Base-by-base conservation (phyloP, 805 yeast species). In the Cyberlindnera mrakii region DNA sequence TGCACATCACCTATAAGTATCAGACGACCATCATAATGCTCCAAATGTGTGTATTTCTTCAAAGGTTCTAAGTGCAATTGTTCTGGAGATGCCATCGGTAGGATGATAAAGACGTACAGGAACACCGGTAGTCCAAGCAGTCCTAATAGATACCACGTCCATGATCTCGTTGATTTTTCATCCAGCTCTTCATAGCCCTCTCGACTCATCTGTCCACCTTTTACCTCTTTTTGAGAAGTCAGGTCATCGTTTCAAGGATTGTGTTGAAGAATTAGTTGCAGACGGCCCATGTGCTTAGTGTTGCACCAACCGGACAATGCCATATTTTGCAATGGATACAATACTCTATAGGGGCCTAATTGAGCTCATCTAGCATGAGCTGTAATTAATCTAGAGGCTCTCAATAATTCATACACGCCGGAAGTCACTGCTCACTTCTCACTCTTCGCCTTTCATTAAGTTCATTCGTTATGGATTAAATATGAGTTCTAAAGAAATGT, bases 1-100 rank as follows among this genome's bases (percentile, higher is more conserved):
- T 90, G 98, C 18, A 90, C 77, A 60, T 90, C 98, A 4, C 98
- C 97, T 20, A 90, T 70, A 37, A 88, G 57, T 4, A 91, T 70
- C 14, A 85, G 56, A 46, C 95, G 68, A 13, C 39, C 45, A 23
- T 40, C 40, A 3, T 17, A 14, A 6, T 5, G 36, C 13, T 31
- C 5, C 25, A 36, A 13, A 15, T 35, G 39, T 17, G 39, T 39
- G 14, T 29, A 44, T 40, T 42, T 42, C 6, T 15, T 6, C 16
- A 44, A 30, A 7, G 37, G 44, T 3, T 19, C 41, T 30, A 44
- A 40, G 23, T 30, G 30, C 14, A 43, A 34, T 16, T 40, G 43
- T 9, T 41, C 48, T 5, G 52, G 50, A 3, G 43, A 16, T 33
- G 44, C 30, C 36, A 43, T 30, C 3, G 47, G 50, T 7, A 44